Conservation (phyloP, 2,329 filamentous ascomycete genomes). For the Sporothrix dimorphospora region DNA sequence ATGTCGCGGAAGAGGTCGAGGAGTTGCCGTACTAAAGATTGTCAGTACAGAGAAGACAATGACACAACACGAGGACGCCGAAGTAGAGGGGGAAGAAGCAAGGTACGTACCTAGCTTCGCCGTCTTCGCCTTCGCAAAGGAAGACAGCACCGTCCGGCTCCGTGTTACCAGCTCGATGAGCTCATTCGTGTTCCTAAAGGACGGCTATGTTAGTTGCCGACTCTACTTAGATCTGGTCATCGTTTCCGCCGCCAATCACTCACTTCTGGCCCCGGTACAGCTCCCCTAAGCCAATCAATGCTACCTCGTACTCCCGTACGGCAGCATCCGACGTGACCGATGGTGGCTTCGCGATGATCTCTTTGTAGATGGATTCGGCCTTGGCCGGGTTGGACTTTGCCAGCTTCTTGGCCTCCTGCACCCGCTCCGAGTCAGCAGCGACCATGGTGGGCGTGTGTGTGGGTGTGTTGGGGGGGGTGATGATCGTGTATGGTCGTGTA, state of each 20-base stretch:
- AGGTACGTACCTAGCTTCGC: constrained; percentile 83
- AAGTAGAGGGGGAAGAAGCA: not conserved
- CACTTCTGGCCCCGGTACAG: constrained; percentile 88
- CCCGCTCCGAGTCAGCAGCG: constrained; percentile 63
- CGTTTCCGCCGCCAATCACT: constrained; percentile 41
- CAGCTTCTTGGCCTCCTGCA: constrained; percentile 87
- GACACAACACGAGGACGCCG: no score
- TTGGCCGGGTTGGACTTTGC: constrained; percentile 78
- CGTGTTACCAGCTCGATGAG: constrained; percentile 88
- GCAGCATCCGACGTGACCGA: constrained; percentile 81
- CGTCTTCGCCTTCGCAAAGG: constrained; percentile 98
- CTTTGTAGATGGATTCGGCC: constrained; percentile 86
- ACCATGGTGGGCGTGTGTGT: constrained; percentile 48
- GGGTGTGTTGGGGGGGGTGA: not conserved
- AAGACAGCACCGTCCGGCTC: constrained; percentile 87
- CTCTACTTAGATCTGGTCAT: constrained; percentile 38
- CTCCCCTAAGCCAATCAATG: constrained; percentile 85
- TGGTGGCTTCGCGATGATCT: constrained; percentile 83
- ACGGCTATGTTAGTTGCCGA: not conserved
- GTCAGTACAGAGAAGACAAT: not conserved
- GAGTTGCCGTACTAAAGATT: constrained; percentile 80
- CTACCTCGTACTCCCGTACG: constrained; percentile 87
- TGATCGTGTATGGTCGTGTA: not conserved
- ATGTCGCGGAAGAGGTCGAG: constrained; percentile 94
- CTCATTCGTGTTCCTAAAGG: constrained; percentile 71